These are phyloP conservation scores for Sporothrix euskadiensis DNA, from an alignment of 2,329 filamentous ascomycete genomes.

Conservation along the genomic window DNA sequence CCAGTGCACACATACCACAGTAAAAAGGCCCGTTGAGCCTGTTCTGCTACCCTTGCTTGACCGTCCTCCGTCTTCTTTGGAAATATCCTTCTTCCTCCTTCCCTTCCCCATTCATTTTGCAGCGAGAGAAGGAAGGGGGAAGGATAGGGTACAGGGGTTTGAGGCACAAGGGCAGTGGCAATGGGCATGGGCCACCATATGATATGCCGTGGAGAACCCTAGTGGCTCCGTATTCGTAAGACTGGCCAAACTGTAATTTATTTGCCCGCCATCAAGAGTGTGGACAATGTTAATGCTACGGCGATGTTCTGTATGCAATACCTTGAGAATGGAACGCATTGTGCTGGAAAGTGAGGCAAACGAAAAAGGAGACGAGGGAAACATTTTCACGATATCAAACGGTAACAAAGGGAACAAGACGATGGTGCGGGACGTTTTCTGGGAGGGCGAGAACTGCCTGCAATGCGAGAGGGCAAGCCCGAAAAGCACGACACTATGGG, in stretches of 20 bases:
- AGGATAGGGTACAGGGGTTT: background rate
- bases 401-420: background rate
- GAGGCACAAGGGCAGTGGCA: background rate
- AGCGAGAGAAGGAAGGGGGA: background rate
- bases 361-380: background rate
- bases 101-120: background rate
- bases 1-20: background rate
- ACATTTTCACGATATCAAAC: background rate
- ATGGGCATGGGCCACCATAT: background rate
- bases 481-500: background rate
- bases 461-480: background rate
- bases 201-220: constrained; percentile 6
- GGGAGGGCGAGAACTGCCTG: background rate
- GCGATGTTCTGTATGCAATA: background rate
- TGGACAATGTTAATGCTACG: constrained; percentile 5
- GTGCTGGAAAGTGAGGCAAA: background rate
- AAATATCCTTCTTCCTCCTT: background rate
- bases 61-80: background rate
- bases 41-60: background rate
- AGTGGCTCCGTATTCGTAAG: background rate
- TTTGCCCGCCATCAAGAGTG: background rate
- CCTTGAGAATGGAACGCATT: background rate
- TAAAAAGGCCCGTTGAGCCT: background rate
- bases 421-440: background rate
- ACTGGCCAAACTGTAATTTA: background rate